Conservation (phyloP, 257 asterid genomes). For the Salvia rosmarinus region DNA sequence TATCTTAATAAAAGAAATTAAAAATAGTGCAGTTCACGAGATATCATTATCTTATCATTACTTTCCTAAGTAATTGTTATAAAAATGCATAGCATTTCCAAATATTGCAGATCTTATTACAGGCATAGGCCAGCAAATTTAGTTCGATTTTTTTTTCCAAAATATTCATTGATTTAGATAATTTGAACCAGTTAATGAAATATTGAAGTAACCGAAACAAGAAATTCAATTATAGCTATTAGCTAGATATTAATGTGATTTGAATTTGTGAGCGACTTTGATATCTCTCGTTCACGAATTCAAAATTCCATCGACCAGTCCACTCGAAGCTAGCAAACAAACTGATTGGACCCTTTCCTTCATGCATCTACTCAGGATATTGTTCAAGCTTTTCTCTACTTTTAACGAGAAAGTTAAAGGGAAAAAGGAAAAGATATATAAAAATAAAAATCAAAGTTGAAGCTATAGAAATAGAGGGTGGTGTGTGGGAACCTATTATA, state of each 20-base stretch:
- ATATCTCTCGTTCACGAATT: too few species aligned
- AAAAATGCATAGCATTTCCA: background rate
- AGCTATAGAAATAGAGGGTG: constrained; percentile 20
- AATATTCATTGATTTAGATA: too few species aligned
- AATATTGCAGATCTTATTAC: background rate
- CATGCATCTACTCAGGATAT: constrained; percentile 11
- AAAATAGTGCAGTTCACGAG: constrained; percentile 40
- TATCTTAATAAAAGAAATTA: background rate
- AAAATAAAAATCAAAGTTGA: constrained; percentile 8
- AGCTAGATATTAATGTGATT: too few species aligned
- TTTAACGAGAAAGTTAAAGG: constrained; percentile 57
- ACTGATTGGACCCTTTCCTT: constrained; percentile 8
- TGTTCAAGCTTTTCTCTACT: constrained; percentile 51
- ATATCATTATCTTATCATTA: constrained; percentile 56
- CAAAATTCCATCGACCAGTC: too few species aligned
- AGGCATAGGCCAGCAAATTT: background rate
- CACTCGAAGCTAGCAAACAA: background rate
- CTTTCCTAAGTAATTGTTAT: constrained; percentile 16
- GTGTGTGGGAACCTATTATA: constrained; percentile 42
- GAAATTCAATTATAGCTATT: too few species aligned
- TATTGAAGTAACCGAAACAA: too few species aligned
- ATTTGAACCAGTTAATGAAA: too few species aligned
- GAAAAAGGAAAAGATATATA: constrained; percentile 33
- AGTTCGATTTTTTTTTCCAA: background rate
- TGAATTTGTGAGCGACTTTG: too few species aligned